Conservation (phyloP, 805 yeast species). For the Kodamaea fukazawae region DNA sequence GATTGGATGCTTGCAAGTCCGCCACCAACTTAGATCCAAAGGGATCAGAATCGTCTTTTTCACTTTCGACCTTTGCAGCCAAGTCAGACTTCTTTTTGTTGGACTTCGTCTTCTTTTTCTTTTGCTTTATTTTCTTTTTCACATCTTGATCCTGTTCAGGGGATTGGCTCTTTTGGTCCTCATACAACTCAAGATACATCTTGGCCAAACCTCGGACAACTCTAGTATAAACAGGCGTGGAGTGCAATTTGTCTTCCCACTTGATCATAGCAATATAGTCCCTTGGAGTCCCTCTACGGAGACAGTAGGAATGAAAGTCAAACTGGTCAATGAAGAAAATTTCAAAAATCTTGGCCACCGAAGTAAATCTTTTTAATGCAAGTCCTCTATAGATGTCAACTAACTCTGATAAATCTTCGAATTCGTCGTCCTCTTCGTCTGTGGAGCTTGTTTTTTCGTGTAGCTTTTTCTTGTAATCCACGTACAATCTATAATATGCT, state of each 20-base stretch:
- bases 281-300: slow-evolving; percentile 86
- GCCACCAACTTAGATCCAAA: slow-evolving; percentile 49
- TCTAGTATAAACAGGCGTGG: slow-evolving; percentile 69
- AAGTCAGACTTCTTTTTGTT: slow-evolving; percentile 55
- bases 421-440: slow-evolving; percentile 23
- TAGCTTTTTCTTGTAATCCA: slow-evolving; percentile 21
- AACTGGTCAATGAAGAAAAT: slow-evolving; percentile 80
- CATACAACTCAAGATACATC: slow-evolving; percentile 47
- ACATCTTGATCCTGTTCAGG: slow-evolving; percentile 19
- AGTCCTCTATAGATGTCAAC: slow-evolving; percentile 57
- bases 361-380: slow-evolving; percentile 73
- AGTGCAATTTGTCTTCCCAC: slow-evolving; percentile 79
- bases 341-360: slow-evolving; percentile 63
- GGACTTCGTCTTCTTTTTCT: slow-evolving; percentile 51
- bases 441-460: slow-evolving; percentile 9
- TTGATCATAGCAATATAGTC: slow-evolving; percentile 70
- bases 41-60: slow-evolving; percentile 54
- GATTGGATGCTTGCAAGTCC: slow-evolving; percentile 28
- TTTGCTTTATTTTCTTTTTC: slow-evolving; percentile 44
- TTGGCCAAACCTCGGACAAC: slow-evolving; percentile 63
- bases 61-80: slow-evolving; percentile 43
- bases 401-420: slow-evolving; percentile 38
- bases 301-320: slow-evolving; percentile 91
- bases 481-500: slow-evolving; percentile 64
- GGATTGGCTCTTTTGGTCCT: slow-evolving; percentile 19